Percentiles rank a stretch among this genome's conserved stretches.
Conservation (phyloP, 148 eudicot genomes). For the Agrostemma githago region DNA sequence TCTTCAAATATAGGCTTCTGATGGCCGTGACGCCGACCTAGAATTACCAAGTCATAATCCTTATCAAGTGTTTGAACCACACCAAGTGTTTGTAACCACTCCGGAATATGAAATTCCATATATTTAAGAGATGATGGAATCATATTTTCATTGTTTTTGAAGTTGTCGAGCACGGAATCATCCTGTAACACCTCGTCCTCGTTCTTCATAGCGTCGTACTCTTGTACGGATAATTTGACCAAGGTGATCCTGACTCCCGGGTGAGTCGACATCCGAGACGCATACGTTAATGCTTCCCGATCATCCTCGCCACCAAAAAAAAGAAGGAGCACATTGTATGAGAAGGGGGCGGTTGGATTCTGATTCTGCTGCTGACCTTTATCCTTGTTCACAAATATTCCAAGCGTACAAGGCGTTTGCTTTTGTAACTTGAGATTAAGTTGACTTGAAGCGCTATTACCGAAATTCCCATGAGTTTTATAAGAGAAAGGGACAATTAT, state of each 20-base stretch:
- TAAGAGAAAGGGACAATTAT: constrained; percentile 29
- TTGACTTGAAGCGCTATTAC: not conserved
- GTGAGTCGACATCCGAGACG: constrained; percentile 22
- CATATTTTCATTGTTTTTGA: constrained; percentile 8
- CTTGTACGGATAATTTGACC: constrained; percentile 1
- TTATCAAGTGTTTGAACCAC: constrained; percentile 14
- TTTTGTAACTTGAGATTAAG: constrained; percentile 20
- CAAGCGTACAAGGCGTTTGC: constrained; percentile 22
- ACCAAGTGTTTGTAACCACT: constrained; percentile 20
- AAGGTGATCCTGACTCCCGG: constrained; percentile 17
- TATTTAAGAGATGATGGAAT: not conserved
- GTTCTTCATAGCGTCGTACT: not conserved
- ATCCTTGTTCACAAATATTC: constrained; percentile 25
- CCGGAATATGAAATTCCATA: constrained; percentile 12
- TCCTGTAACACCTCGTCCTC: constrained; percentile 10
- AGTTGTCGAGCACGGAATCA: constrained; percentile 1
- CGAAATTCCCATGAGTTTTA: not conserved
- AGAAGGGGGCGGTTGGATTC: not conserved
- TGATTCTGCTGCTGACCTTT: not conserved
- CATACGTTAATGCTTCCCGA: constrained; percentile 27
- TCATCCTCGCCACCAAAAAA: constrained; percentile 29
- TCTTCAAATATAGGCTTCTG: not conserved
- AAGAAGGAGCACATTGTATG: constrained; percentile 14
- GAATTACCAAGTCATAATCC: constrained; percentile 22
- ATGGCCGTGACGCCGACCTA: constrained; percentile 23